Base-by-base conservation (phyloP, 78 protist species). In the slime mould (Dictyostelium discoideum) region DNA sequence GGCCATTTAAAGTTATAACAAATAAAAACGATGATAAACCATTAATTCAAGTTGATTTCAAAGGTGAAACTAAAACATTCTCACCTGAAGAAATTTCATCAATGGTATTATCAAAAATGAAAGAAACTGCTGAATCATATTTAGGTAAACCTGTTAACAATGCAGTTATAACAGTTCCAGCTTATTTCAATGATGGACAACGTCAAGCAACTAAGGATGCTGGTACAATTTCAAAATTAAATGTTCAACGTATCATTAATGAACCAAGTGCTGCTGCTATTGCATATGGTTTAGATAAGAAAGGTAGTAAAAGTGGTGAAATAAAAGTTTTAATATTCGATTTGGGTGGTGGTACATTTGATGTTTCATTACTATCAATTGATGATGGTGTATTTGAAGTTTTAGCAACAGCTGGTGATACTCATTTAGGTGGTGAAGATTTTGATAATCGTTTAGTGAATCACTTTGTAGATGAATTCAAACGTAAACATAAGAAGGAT, bases 201-300 rank as follows among this genome's bases (percentile, higher is more conserved):
- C 87, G 99, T 63, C 98, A 98, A 95, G 99, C 99, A n/a, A 99
- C 99, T 85, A 98, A 98, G 93, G 99, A 98, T 60, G 99, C 99
- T 24, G 99, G 99, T 18, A 86, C 98, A 80, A 93, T 90, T 50
- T 87, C 92, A 92, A 98, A 97, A 97, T 69, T 98, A 98, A 97
- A 99, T 97, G 97, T 97, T 26, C 92, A 98, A 65, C 99, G 99
- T 74, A 98, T 99, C 69, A 97, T 99, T 92, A 99, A 98, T 97
- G 99, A 99, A 95, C 99, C 99, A 67, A 99, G 99, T 1, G 99
- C 99, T 46, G 99, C 99, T 80, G 99, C 99, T 5, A 92, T 99
- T 46, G 99, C 99, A 26, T 99, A 99, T 97, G 99, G 99, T 44
- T 94, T 99, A n/a, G 99, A 99, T 83, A 98, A 98, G 94, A 92